These are phyloP conservation scores for Xylogone sp. DNA, from an alignment of 2,329 filamentous ascomycete genomes.

Conservation along the genomic window DNA sequence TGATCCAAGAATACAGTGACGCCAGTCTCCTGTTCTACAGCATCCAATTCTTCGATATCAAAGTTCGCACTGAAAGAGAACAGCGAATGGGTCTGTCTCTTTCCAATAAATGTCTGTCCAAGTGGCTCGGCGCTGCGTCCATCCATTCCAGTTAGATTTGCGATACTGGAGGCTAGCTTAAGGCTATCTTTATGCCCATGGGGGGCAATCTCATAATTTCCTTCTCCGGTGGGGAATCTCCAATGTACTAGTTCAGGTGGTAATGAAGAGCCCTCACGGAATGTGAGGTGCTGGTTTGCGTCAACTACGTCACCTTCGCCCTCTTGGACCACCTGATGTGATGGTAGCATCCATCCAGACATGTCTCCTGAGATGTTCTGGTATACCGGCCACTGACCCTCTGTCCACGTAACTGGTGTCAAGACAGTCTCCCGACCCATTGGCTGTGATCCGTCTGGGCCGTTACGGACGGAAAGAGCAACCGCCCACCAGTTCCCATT, in stretches of 20 bases:
- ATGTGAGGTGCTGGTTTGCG: constrained; percentile 21
- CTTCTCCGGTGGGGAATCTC: constrained; percentile 42
- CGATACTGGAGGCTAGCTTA: constrained; percentile 41
- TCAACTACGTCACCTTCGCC: constrained; percentile 15
- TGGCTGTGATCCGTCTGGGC: constrained; percentile 37
- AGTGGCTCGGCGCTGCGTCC: constrained; percentile 41
- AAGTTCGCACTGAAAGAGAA: constrained; percentile 49
- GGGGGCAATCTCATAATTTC: constrained; percentile 43
- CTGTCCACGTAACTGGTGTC: constrained; percentile 43
- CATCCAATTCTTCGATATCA: constrained; percentile 22
- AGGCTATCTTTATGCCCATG: constrained; percentile 39
- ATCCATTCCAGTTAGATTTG: constrained; percentile 43
- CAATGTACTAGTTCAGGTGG: constrained; percentile 55
- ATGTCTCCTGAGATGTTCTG: constrained; percentile 39
- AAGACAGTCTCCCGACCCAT: constrained; percentile 53
- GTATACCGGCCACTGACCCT: constrained; percentile 44
- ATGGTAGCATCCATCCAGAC: constrained; percentile 36
- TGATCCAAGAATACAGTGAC: constrained; percentile 50
- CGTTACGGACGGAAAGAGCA: constrained; percentile 41
- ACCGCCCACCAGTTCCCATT: constrained; percentile 50
- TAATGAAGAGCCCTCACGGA: constrained; percentile 38
- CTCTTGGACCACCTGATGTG: constrained; percentile 12
- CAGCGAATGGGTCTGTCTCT: constrained; percentile 51
- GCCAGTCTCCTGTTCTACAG: constrained; percentile 44
- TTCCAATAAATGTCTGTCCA: constrained; percentile 47